A percentile compares a stretch with the other conserved stretches of the same genome.
Conservation (phyloP, 306 rosid genomes). For the Quercus rubra region DNA sequence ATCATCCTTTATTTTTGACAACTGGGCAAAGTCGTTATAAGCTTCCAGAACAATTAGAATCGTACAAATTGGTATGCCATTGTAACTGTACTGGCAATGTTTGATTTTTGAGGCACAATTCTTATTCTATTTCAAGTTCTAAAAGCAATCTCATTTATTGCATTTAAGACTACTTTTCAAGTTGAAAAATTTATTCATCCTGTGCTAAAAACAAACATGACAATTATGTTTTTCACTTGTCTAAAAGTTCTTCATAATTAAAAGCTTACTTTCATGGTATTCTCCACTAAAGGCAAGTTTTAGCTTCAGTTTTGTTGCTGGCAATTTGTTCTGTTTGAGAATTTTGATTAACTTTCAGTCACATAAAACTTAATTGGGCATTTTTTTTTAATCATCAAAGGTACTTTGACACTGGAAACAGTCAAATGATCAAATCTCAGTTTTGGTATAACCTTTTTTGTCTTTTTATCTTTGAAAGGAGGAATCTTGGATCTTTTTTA, state of each 20-base stretch:
- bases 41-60: conserved; percentile 77
- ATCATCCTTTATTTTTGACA: conserved; percentile 74
- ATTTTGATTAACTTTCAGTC: too few species aligned
- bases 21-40: conserved; percentile 81
- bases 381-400: not conserved
- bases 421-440: not conserved
- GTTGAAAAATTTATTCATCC: not conserved
- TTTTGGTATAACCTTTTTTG: not conserved
- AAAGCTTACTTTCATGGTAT: not conserved
- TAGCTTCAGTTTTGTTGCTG: not conserved
- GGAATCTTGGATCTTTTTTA: not conserved
- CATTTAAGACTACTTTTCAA: not conserved
- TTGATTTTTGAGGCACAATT: conserved; percentile 1
- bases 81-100: not conserved
- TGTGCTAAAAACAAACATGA: too few species aligned
- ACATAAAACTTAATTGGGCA: too few species aligned
- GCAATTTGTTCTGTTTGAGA: not conserved
- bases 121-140: not conserved
- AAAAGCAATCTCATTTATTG: not conserved
- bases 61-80: conserved; percentile 65
- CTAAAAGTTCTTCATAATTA: not conserved
- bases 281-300: not conserved
- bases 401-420: not conserved
- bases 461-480: not conserved
- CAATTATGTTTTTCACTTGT: too few species aligned